phyloP scores from a whole-genome alignment of 2,329 filamentous ascomycete genomes.

The Pseudocercospora cruenta region DNA sequence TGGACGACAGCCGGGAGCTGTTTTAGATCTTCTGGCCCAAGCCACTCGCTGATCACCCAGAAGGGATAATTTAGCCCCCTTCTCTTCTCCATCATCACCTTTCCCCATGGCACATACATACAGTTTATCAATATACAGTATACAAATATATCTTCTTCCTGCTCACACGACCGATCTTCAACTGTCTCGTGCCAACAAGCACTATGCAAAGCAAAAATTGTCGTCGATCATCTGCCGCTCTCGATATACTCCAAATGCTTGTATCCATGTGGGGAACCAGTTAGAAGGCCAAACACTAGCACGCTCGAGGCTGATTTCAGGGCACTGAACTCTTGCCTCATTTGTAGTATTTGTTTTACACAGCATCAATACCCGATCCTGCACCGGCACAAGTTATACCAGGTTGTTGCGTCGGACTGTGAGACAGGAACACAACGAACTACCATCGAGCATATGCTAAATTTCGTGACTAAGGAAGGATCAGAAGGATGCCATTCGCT shows the following conservation, averaged over 20 bases:
- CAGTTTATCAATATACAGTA: not conserved
- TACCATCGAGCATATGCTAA: too few relatives aligned
- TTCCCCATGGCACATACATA: too few relatives aligned
- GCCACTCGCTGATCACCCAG: not conserved
- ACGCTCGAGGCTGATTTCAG: not conserved
- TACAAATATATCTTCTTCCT: too few relatives aligned
- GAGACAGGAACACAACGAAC: not conserved
- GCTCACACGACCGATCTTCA: not conserved
- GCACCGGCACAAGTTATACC: too few relatives aligned
- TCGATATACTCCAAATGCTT: not conserved
- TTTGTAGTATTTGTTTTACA: too few relatives aligned
- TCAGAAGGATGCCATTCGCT: not conserved
- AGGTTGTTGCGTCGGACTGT: too few relatives aligned
- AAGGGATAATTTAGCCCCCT: too few relatives aligned
- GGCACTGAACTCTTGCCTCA: not conserved
- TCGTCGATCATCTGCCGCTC: not conserved
- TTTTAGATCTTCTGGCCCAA: not conserved
- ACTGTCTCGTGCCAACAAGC: not conserved
- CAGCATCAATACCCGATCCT: too few relatives aligned
- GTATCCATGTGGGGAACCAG: not conserved
- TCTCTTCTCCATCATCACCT: too few relatives aligned
- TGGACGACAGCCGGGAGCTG: too few relatives aligned
- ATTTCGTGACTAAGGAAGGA: not conserved
- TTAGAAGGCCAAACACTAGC: not conserved
- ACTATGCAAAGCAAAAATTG: not conserved